Evolutionary conservation across 164 flowering plant genomes (phyloP).

Genomic region (Hamamelis virginiana): DNA sequence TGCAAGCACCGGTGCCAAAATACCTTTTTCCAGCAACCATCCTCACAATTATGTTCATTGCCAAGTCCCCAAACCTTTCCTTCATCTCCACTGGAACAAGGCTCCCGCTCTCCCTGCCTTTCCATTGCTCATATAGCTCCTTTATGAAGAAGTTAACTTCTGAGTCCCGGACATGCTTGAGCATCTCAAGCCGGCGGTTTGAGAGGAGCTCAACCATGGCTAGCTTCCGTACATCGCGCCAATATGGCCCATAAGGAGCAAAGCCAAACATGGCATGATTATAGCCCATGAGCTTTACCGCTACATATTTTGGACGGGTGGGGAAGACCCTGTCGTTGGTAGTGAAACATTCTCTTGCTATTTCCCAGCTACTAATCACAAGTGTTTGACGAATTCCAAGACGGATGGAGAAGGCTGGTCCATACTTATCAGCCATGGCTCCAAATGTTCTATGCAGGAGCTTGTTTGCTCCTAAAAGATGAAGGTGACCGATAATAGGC

Average conservation of each 20-base stretch:
- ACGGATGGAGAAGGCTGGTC: conserved; percentile 32
- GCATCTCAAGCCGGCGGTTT: conserved; percentile 29
- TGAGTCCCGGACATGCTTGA: conserved; percentile 23
- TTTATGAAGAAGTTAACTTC: conserved; percentile 24
- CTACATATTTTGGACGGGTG: conserved; percentile 21
- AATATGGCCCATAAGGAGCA: conserved; percentile 47
- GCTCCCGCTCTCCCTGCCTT: background rate
- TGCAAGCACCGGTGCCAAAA: conserved; percentile 3
- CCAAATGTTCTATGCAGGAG: conserved; percentile 19
- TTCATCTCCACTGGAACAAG: conserved; percentile 31
- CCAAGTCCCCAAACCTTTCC: conserved; percentile 31
- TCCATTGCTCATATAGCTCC: conserved; percentile 23
- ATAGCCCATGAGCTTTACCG: conserved; percentile 25
- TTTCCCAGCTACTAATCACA: conserved; percentile 36
- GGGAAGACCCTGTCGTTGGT: conserved; percentile 31
- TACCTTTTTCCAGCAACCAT: conserved; percentile 45
- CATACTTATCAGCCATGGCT: conserved; percentile 39
- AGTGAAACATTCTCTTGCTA: conserved; percentile 43
- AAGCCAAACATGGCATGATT: conserved; percentile 37
- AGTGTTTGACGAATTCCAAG: conserved; percentile 30
- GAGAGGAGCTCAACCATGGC: conserved; percentile 38
- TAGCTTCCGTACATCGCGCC: conserved; percentile 48
- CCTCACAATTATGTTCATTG: conserved; percentile 19
- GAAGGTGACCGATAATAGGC: conserved; percentile 45
- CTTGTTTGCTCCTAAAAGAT: conserved; percentile 11